Percentiles rank a stretch among this genome's conserved stretches.
Evolutionary conservation across 208 protist species (phyloP).

Genomic region (Trypanosoma brucei): DNA sequence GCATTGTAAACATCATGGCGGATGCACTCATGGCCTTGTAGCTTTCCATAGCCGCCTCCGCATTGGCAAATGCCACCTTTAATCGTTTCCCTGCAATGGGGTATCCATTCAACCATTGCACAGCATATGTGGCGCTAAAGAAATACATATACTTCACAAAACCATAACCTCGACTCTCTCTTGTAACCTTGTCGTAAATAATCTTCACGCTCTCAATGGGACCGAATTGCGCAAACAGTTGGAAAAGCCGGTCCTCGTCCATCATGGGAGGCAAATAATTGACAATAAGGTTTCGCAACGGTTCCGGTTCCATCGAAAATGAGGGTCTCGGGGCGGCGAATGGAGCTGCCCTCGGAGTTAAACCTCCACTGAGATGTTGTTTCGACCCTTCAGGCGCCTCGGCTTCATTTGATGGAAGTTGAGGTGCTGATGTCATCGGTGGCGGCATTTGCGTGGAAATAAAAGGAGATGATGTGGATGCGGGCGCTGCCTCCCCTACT

Average conservation of each 20-base stretch:
- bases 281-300: constrained; percentile 80
- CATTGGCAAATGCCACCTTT: constrained; percentile 83
- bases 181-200: constrained; percentile 78
- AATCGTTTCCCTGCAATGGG: constrained; percentile 74
- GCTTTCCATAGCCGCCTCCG: constrained; percentile 48
- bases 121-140: constrained; percentile 80
- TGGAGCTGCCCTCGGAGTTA: not conserved
- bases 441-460: too few relatives aligned
- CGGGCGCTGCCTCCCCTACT: not conserved
- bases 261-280: constrained; percentile 84
- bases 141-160: constrained; percentile 84
- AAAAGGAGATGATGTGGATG: too few relatives aligned
- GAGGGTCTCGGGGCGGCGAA: not conserved
- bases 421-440: not conserved
- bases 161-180: constrained; percentile 82
- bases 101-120: constrained; percentile 76
- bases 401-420: not conserved
- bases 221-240: constrained; percentile 81
- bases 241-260: constrained; percentile 57
- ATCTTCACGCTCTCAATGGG: constrained; percentile 85
- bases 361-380: not conserved
- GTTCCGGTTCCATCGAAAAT: constrained; percentile 43
- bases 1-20: constrained; percentile 43
- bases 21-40: constrained; percentile 41
- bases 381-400: not conserved